Base-by-base conservation (phyloP, 179 eudicot species). In the Pouteria campechiana region DNA sequence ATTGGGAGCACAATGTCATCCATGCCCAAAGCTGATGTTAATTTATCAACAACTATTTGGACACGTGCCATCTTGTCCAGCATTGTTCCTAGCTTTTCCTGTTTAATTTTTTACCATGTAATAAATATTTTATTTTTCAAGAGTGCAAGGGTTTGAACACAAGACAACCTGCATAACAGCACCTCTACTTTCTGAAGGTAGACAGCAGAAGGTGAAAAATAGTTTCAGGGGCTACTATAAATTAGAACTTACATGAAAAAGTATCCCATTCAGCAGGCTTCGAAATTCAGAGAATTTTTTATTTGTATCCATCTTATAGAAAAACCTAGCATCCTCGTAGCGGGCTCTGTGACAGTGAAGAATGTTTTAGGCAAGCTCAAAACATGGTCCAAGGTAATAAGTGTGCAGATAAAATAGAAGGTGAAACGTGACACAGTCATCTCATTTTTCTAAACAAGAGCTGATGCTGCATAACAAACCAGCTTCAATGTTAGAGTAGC, bases 41-140 rank as follows among this genome's bases (percentile, higher is more conserved):
- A 53, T 50, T 79, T 57, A 44, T 60, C 30, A 45, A 67, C 92
- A 34, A 62, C 59, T 37, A 42, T 64, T 68, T 79, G 73, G 17
- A 92, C 69, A 20, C 99, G 94, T 31, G 44, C 69, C 94, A 79
- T 79, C 69, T 87, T 90, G 76, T 92, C 99, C 72, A 87, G 60
- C 88, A 83, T 87, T 25, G 99, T 82, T 44, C 99, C 99, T 20
- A 92, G 85, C 66, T 82, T 87, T 75, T 92, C 99, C 99, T 92
- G 83, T 58, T 53, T 21, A 47, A 45, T 47, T 24, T 45, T n/a
- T n/a, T n/a, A n/a, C n/a, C n/a, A n/a, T n/a, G n/a, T n/a, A n/a
- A n/a, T n/a, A n/a, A n/a, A n/a, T n/a, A n/a, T n/a, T n/a, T n/a
- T n/a, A n/a, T n/a, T n/a, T n/a, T n/a, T 44, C 43, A 54, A 7